Evolutionary conservation across 805 yeast species (phyloP), one percentile per base, ranked within the genome.

Genomic region (Jamesozyma lodderae): DNA sequence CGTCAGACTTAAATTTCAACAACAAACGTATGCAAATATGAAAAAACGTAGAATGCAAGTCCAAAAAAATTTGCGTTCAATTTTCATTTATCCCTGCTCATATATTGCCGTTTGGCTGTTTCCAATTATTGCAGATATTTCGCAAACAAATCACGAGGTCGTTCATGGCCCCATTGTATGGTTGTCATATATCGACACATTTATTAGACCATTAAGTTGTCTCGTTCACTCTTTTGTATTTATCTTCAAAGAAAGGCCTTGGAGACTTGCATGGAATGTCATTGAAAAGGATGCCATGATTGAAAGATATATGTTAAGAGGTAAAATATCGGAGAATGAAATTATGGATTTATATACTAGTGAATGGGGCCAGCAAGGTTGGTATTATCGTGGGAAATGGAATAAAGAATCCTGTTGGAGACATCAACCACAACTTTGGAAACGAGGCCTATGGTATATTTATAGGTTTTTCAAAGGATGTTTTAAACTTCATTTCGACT

Each of bases 81-180:
- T 87, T 34, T 85, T 87, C 59, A 68, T 87, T 33, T 87, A 87
- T 55, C 96, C 96, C 3, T 63, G 81, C 30, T 81, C 94, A 2
- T 87, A 85, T 58, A 68, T 85, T 41, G 67, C 81, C 20, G 60
- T 86, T 33, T 87, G 96, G 96, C 53, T 80, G 16, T 79, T 82
- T 46, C 96, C 96, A 2, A 72, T 84, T 43, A 70, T 79, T 4
- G 66, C 75, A 25, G 82, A 81, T 49, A 67, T 76, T 40, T 67
- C 84, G 8, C 77, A 73, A 50, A 64, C 70, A 47, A 63, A 66
- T 27, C 63, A 69, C 47, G 76, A 72, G 40, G 55, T 68, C 16
- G 31, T 43, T 1, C 66, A 70, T 42, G 73, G 75, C 1, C 75
- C 81, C 2, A 66, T 73, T 7, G 69, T 70, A 42, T 80, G 90